Conservation (phyloP, 345 rosid genomes). For the Linum trigynum region DNA sequence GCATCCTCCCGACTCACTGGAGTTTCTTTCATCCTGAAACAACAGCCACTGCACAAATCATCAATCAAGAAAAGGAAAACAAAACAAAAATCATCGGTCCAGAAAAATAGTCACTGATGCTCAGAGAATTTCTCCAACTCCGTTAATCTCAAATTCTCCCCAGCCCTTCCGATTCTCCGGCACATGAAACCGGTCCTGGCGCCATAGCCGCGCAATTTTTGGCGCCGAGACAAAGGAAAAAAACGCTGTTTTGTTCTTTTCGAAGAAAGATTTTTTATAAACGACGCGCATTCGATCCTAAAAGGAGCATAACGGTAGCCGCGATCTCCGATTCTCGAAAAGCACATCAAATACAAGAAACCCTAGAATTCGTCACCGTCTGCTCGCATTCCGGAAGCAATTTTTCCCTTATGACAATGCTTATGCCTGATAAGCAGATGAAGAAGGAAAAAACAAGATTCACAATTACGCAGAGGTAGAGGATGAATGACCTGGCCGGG, state of each 20-base stretch:
- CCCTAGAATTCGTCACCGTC: not conserved
- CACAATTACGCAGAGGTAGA: no score
- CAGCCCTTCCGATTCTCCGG: not conserved
- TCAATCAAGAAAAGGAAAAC: not conserved
- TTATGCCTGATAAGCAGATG: not conserved
- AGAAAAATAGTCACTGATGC: not conserved
- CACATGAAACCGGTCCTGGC: no score
- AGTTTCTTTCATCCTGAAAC: conserved; percentile 21
- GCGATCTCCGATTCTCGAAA: not conserved
- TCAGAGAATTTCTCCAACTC: not conserved
- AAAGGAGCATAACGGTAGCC: no score
- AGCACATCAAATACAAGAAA: not conserved
- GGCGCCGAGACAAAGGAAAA: no score
- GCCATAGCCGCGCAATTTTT: no score
- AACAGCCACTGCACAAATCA: conserved; percentile 16
- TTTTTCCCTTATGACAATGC: not conserved
- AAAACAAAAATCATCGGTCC: conserved; percentile 12
- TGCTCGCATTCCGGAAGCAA: not conserved
- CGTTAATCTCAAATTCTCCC: conserved; percentile 14
- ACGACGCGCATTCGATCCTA: no score
- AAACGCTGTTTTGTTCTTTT: no score
- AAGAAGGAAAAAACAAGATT: not conserved
- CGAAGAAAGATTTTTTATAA: no score
- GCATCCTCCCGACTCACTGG: conserved; percentile 14
- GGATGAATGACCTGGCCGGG: no score